phyloP scores from a whole-genome alignment of 305 asterid species.

The Ajuga reptans region DNA sequence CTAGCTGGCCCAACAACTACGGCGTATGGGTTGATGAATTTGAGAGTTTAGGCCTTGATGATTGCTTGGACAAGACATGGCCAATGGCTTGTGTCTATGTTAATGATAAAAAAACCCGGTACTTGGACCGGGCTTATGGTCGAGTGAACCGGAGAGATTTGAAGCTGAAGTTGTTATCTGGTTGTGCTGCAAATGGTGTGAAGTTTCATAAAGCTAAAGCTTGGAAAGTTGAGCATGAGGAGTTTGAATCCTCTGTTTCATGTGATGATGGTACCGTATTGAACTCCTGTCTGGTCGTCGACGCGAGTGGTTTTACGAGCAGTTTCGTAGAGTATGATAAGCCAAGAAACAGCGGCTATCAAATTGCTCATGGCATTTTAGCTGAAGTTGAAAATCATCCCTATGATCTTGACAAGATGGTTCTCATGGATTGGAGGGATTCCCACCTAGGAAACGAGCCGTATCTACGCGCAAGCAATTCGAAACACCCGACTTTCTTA shows the following conservation, averaged over 20 bases:
- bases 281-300: conserved; percentile 58
- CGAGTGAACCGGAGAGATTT: conserved; percentile 51
- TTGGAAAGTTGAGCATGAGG: conserved; percentile 56
- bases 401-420: conserved; percentile 79
- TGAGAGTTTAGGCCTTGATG: conserved; percentile 52
- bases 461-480: conserved; percentile 34
- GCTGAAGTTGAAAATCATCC: conserved; percentile 85
- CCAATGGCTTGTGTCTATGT: conserved; percentile 48
- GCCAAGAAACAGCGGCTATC: conserved; percentile 68
- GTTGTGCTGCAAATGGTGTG: conserved; percentile 48
- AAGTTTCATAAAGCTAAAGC: conserved; percentile 53
- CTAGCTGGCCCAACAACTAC: conserved; percentile 83
- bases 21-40: conserved; percentile 94
- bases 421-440: conserved; percentile 94
- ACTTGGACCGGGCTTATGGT: conserved; percentile 68
- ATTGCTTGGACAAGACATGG: conserved; percentile 73
- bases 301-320: conserved; percentile 76
- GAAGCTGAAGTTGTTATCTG: conserved; percentile 47
- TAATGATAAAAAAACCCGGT: conserved; percentile 50
- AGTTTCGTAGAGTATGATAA: conserved; percentile 55
- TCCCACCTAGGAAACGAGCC: conserved; percentile 87
- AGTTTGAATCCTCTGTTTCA: conserved; percentile 54
- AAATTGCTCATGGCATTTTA: conserved; percentile 78
- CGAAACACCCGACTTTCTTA: conserved; percentile 57
- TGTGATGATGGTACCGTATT: conserved; percentile 68